Evolutionary conservation across 768 basidiomycete genomes (phyloP).

Genomic region (Termitomyces sp.): DNA sequence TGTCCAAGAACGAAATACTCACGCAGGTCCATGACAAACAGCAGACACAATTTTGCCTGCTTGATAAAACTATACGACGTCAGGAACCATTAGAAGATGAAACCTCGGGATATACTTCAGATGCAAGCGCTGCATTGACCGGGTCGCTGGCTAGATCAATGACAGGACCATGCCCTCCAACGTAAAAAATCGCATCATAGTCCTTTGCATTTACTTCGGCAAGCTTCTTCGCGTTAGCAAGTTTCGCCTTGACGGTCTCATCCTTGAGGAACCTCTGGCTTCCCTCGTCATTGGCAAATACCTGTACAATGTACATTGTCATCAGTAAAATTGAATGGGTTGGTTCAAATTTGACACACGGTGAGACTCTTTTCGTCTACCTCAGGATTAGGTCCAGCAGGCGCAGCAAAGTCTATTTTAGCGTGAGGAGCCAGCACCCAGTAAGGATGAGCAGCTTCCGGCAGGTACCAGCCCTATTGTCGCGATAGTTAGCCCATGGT

Average conservation of each 20-base stretch:
- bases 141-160: conserved; percentile 64
- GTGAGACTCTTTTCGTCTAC: conserved; percentile 55
- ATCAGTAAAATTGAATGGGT: background rate
- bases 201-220: conserved; percentile 53
- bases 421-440: conserved; percentile 48
- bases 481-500: background rate
- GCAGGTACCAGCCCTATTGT: conserved; percentile 69
- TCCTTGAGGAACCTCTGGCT: conserved; percentile 59
- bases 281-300: conserved; percentile 50
- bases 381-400: conserved; percentile 66
- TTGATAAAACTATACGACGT: conserved; percentile 54
- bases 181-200: conserved; percentile 75
- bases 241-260: conserved; percentile 43
- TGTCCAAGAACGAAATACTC: conserved; percentile 19
- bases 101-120: conserved; percentile 28
- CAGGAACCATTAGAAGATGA: background rate
- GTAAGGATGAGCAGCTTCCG: conserved; percentile 75
- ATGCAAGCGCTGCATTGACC: conserved; percentile 53
- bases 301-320: conserved; percentile 30
- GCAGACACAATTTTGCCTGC: conserved; percentile 63
- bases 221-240: conserved; percentile 57
- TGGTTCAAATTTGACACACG: conserved; percentile 24
- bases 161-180: conserved; percentile 78
- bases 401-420: conserved; percentile 57
- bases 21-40: conserved; percentile 82